Base-by-base conservation (phyloP, 805 yeast species). In the Metschnikowia dekortorum region DNA sequence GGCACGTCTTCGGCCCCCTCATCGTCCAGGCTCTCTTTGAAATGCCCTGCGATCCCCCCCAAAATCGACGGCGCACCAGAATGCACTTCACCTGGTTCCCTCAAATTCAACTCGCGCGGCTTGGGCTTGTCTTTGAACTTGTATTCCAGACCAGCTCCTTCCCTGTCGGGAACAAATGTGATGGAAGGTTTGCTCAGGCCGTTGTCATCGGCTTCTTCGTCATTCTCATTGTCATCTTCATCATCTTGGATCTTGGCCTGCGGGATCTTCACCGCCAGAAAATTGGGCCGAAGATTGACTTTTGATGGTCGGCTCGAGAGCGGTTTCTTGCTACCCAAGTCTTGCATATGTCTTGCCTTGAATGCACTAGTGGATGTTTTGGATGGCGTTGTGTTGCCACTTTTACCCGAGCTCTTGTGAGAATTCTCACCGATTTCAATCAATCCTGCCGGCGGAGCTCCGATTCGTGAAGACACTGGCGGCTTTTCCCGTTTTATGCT, bases 201-300 rank as follows among this genome's bases (percentile, higher is more conserved):
- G 7, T 48, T 53, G 11, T 47, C 53, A 5, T 58, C 61, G 9
- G 53, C 58, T 4, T 48, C 53, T 9, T 50, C 66, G 13, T 47
- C 58, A 4, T 45, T 62, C 5, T 53, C 57, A 11, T 62, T 69
- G 13, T 87, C 90, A 18, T 79, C 79, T 0, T 85, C 89, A 53
- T 84, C 85, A 51, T 84, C 88, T 43, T 83, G 68, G 0, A 86
- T 76, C 53, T 76, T 81, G 0, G 92, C 80, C 53, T 80, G 76
- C 1, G 94, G 94, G 45, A 86, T 75, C 44, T 85, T 83, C 39
- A 82, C 84, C 2, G 92, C 85, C 34, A 87, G 81, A 57, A 87
- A 84, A 42, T 81, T 80, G 0, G 90, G 88, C 43, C 80, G 73
- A 37, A 74, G 65, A 49, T 71, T 70, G 13, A 74, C 64, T 13